phyloP scores from a whole-genome alignment of 768 basidiomycete genomes.

The Tylopilus vinaceipallidus region DNA sequence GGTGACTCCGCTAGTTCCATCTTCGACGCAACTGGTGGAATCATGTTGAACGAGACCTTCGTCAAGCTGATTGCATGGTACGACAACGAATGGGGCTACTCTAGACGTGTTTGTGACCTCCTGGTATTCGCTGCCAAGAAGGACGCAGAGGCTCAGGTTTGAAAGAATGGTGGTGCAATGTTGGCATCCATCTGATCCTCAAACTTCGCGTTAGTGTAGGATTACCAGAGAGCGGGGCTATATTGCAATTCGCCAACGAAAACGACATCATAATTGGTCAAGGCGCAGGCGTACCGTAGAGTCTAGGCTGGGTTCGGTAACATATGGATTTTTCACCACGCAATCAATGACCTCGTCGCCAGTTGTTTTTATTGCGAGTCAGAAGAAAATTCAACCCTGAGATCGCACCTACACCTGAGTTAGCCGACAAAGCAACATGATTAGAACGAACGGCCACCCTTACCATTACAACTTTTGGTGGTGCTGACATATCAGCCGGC shows the following conservation, averaged over 20 bases:
- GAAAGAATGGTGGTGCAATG: background rate
- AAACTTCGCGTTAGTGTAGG: constrained; percentile 14
- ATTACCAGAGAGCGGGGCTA: constrained; percentile 3
- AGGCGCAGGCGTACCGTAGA: constrained; percentile 14
- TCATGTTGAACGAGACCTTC: constrained; percentile 87
- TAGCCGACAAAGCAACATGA: no score
- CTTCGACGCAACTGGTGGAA: constrained; percentile 94
- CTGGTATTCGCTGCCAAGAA: constrained; percentile 76
- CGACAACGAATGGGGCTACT: constrained; percentile 96
- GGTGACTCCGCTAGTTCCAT: constrained; percentile 78
- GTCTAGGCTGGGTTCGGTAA: background rate
- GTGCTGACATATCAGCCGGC: background rate
- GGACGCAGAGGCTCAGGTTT: constrained; percentile 44
- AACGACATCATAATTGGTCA: background rate
- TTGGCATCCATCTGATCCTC: background rate
- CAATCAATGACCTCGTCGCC: background rate
- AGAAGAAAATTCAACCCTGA: no score
- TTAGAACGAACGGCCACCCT: no score
- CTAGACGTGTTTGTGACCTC: constrained; percentile 87
- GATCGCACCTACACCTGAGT: no score
- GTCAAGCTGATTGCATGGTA: constrained; percentile 98
- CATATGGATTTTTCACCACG: constrained; percentile 7
- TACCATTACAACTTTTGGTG: no score
- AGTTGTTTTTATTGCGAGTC: no score
- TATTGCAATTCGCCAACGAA: background rate